Percentiles rank a stretch among this genome's conserved stretches.
phyloP scores from a whole-genome alignment of 495 filamentous ascomycete genomes.

The Aspergillus funiculosus region DNA sequence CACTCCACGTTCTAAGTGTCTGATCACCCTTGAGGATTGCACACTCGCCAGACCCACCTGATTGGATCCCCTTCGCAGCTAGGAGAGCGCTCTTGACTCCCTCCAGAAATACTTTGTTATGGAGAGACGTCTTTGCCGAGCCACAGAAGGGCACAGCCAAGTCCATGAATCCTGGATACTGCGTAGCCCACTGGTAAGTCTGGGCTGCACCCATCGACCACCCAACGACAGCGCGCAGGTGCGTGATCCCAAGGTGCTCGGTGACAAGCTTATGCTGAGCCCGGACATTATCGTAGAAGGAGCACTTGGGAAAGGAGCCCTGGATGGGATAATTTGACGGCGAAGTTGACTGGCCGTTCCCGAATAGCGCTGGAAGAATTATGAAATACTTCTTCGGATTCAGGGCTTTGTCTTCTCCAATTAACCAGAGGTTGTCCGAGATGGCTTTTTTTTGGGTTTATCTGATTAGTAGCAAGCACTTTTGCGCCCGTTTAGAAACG shows the following conservation, averaged over 20 bases:
- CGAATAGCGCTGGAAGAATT: slow-evolving; percentile 64
- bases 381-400: slow-evolving; percentile 62
- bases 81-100: slow-evolving; percentile 62
- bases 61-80: slow-evolving; percentile 52
- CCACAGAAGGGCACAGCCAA: slow-evolving; percentile 62
- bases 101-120: slow-evolving; percentile 69
- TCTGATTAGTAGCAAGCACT: not conserved
- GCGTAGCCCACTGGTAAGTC: slow-evolving; percentile 65
- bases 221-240: slow-evolving; percentile 58
- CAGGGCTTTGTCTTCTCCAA: slow-evolving; percentile 56
- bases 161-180: slow-evolving; percentile 67
- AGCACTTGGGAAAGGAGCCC: slow-evolving; percentile 53
- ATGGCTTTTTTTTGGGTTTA: slow-evolving; percentile 33
- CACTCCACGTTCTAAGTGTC: slow-evolving; percentile 48
- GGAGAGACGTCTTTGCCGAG: slow-evolving; percentile 58
- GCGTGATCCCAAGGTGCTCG: slow-evolving; percentile 55
- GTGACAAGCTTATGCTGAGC: slow-evolving; percentile 63
- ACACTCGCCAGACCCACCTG: slow-evolving; percentile 42
- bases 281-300: slow-evolving; percentile 64
- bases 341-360: slow-evolving; percentile 66
- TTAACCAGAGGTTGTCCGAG: slow-evolving; percentile 60
- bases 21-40: slow-evolving; percentile 28
- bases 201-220: slow-evolving; percentile 70
- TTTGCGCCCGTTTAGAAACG: not conserved
- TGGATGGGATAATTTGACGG: slow-evolving; percentile 56